These are phyloP conservation scores for Venturia effusa DNA, from an alignment of 2,329 filamentous ascomycete species.

Conservation along the genomic window DNA sequence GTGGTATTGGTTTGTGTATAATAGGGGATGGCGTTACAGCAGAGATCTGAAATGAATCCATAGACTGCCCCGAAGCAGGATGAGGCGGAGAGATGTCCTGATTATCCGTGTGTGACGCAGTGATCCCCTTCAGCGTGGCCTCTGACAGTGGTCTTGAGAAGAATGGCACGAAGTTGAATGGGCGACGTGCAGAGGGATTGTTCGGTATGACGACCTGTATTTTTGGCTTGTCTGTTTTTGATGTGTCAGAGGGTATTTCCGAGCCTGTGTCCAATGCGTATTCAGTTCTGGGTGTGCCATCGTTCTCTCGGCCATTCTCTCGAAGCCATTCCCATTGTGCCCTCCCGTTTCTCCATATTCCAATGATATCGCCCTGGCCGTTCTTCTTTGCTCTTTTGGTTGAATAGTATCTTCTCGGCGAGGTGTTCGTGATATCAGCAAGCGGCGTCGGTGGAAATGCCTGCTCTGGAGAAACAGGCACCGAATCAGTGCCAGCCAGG, in stretches of 20 bases:
- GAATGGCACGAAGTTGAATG: conserved; percentile 17
- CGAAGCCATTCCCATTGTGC: conserved; percentile 28
- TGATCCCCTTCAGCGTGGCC: conserved; percentile 13
- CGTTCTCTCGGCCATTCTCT: conserved; percentile 13
- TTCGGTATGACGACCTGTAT: conserved; percentile 28
- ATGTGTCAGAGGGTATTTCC: background rate
- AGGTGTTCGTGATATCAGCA: conserved; percentile 14
- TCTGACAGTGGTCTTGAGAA: conserved; percentile 10
- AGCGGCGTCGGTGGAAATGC: conserved; percentile 13
- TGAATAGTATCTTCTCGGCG: conserved; percentile 10
- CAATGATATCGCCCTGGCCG: conserved; percentile 21
- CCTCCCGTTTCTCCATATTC: conserved; percentile 34
- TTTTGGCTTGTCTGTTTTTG: conserved; percentile 3
- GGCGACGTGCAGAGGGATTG: conserved; percentile 19
- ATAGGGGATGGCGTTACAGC: background rate
- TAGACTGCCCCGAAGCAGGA: conserved; percentile 7
- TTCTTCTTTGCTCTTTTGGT: background rate
- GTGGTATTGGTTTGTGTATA: background rate
- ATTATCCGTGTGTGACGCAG: background rate
- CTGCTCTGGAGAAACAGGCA: conserved; percentile 1
- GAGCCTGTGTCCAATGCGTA: background rate
- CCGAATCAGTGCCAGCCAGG: conserved; percentile 17
- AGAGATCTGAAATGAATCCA: background rate
- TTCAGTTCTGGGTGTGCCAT: background rate
- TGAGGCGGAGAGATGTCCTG: conserved; percentile 18